Conservation (phyloP, 2,329 filamentous ascomycete species). For the Beauveria australis region DNA sequence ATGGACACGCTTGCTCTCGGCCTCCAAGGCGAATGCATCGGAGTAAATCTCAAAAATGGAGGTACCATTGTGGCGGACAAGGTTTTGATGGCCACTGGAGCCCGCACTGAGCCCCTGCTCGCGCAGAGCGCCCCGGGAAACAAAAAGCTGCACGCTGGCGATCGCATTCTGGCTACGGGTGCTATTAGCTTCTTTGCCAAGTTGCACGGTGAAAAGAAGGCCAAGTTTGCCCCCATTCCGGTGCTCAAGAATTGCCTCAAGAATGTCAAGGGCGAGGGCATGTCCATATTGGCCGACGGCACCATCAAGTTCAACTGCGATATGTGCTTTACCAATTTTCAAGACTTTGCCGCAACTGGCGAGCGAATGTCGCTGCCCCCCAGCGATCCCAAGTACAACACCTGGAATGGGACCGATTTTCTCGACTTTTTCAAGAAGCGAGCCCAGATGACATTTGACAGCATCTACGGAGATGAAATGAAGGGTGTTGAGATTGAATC, state of each 20-base stretch:
- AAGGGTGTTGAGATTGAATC: slow-evolving; percentile 30
- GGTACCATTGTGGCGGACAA: slow-evolving; percentile 40
- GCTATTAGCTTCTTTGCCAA: slow-evolving; percentile 35
- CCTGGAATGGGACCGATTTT: slow-evolving; percentile 31
- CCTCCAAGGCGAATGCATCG: slow-evolving; percentile 35
- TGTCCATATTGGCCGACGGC: slow-evolving; percentile 37
- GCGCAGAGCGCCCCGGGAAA: slow-evolving; percentile 41
- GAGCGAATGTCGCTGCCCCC: slow-evolving; percentile 45
- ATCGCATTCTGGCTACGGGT: slow-evolving; percentile 48
- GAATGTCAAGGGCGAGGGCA: slow-evolving; percentile 34
- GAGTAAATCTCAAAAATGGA: slow-evolving; percentile 41
- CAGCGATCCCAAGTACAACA: slow-evolving; percentile 31
- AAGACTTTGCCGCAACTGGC: slow-evolving; percentile 36
- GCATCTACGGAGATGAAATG: slow-evolving; percentile 34
- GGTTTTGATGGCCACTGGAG: slow-evolving; percentile 46
- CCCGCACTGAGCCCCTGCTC: slow-evolving; percentile 46
- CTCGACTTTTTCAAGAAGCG: slow-evolving; percentile 36
- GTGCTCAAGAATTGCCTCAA: slow-evolving; percentile 41
- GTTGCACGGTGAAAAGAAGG: slow-evolving; percentile 34
- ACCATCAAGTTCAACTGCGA: slow-evolving; percentile 56
- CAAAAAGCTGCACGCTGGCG: slow-evolving; percentile 41
- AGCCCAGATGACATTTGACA: slow-evolving; percentile 29
- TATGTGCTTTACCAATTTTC: slow-evolving; percentile 48
- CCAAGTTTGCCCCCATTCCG: slow-evolving; percentile 41
- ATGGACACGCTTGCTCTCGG: slow-evolving; percentile 39